Base-by-base conservation (phyloP, 495 filamentous ascomycete species). In the Penicillium samsonianum region DNA sequence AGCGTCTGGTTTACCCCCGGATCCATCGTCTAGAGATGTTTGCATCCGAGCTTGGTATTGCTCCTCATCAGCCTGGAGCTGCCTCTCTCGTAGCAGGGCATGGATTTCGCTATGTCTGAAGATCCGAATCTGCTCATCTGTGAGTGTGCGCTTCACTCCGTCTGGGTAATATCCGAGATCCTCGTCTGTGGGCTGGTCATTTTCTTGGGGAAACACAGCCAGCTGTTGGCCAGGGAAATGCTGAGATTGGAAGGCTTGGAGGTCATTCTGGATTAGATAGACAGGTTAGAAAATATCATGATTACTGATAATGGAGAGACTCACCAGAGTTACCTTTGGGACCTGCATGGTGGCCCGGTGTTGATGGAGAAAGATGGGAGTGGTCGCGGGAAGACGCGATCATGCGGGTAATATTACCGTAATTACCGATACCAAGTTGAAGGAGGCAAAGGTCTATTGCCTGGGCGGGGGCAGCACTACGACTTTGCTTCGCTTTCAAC, bases 91-190 rank as follows among this genome's bases (percentile, higher is more conserved):
- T 4, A 90, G 72, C 17, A 96, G 73, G 8, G 79, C 65, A 65
- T 96, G 85, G 42, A 98, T 82, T 73, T 98, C 94, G 14, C 87
- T 94, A 67, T 94, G 89, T 56, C 94, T 79, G 67, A 98, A 96
- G 38, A 96, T 94, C 17, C 80, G 84, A 43, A 97, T 90, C 73
- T 98, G 89, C 54, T 90, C 89, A 69, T 96, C 90, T 2, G 95
- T 98, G 49, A 98, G 76, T 7, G 92, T 96, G 6, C 95, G 86
- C 69, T 96, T 96, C 52, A 85, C 84, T 14, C 95, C 93, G 61
- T 98, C 92, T 6, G 82, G 76, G 66, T 97, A 98, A 71, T 91
- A 94, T 22, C 92, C 95, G 12, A 96, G 80, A 8, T 78, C 87
- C 61, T 94, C 88, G 16, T 90, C 86, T 19, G 87, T 81, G 5